A percentile compares a stretch with the other conserved stretches of the same genome.
These are phyloP conservation scores for Talinum fruticosum DNA, from an alignment of 148 eudicot genomes.

Conservation along the genomic window DNA sequence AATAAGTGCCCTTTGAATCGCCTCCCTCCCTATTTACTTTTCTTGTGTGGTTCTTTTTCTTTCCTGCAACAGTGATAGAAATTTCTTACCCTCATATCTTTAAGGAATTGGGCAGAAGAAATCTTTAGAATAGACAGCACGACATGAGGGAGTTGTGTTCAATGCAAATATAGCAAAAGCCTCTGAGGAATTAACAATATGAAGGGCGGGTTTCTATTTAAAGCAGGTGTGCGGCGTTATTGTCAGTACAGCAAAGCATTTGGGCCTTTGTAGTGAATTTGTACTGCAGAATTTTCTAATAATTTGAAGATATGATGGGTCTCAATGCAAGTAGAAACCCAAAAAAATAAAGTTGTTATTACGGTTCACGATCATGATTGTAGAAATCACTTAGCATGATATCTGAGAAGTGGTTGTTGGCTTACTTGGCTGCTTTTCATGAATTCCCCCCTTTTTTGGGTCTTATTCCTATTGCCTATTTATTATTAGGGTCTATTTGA, in stretches of 20 bases:
- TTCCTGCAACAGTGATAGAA: background rate
- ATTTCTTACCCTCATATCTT: no score
- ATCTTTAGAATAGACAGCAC: background rate
- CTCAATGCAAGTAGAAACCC: no score
- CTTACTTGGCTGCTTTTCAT: no score
- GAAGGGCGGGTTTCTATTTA: background rate
- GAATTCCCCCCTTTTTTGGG: no score
- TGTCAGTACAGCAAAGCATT: background rate
- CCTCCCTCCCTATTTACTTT: no score
- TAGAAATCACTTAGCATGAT: background rate
- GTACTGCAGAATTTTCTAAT: background rate
- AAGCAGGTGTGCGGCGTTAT: background rate
- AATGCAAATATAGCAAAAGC: background rate
- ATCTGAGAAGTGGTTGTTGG: background rate
- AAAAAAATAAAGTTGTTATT: no score
- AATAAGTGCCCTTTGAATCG: no score
- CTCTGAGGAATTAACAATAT: background rate
- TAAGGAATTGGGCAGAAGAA: background rate
- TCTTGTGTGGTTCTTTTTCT: background rate
- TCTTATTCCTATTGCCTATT: no score
- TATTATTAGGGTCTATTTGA: no score
- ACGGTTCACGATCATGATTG: no score
- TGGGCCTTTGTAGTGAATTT: background rate
- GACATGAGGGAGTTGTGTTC: background rate
- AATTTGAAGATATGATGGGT: background rate